Evolutionary conservation across 2,329 filamentous ascomycete genomes (phyloP).

Genomic region (Colletotrichum sp.): DNA sequence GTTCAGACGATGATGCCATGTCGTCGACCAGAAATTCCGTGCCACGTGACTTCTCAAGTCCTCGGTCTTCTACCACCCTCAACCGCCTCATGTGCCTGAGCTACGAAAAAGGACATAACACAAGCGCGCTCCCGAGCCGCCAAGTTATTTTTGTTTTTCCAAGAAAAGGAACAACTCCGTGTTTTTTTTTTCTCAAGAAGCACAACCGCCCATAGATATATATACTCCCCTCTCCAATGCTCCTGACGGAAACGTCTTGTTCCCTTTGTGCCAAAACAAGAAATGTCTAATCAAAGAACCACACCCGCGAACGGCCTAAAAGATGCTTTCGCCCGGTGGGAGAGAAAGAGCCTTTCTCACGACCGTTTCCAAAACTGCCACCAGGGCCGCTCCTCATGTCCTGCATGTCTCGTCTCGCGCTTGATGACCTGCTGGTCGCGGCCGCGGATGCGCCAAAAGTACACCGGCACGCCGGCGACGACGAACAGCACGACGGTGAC

Average conservation of each 20-base stretch:
- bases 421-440: conserved; percentile 56
- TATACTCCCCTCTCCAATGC: background rate
- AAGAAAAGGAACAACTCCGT: background rate
- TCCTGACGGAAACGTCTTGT: background rate
- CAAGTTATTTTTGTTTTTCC: background rate
- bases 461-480: conserved; percentile 81
- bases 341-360: background rate
- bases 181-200: background rate
- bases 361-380: conserved; percentile 67
- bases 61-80: background rate
- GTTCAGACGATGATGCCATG: background rate
- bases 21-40: background rate
- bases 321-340: background rate
- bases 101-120: background rate
- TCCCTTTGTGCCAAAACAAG: background rate
- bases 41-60: background rate
- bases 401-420: conserved; percentile 35
- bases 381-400: conserved; percentile 38
- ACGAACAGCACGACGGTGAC: conserved; percentile 87
- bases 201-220: background rate
- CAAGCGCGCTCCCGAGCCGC: background rate
- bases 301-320: background rate
- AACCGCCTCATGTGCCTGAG: background rate
- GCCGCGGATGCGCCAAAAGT: conserved; percentile 82
- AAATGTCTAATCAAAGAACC: background rate